A percentile compares a stretch with the other conserved stretches of the same genome.
These are phyloP conservation scores for Pyrenopolyporus hunteri DNA, from an alignment of 495 filamentous ascomycete genomes.

Conservation along the genomic window DNA sequence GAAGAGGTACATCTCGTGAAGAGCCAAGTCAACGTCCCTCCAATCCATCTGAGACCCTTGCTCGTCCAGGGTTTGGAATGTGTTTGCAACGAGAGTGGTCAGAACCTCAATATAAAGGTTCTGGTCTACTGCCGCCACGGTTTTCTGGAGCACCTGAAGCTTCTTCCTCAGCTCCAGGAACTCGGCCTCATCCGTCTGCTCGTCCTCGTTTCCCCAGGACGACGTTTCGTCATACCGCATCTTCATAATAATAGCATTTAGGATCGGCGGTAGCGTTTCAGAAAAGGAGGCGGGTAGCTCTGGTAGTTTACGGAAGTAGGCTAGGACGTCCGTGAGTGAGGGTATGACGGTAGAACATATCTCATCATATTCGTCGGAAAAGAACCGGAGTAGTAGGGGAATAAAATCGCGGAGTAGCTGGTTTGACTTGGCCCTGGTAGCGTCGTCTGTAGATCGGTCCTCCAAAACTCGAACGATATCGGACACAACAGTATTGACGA, in stretches of 20 bases:
- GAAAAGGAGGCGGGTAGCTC: constrained; percentile 70
- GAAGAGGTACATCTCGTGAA: constrained; percentile 96
- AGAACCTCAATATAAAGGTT: constrained; percentile 83
- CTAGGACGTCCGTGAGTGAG: constrained; percentile 86
- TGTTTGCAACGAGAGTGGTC: constrained; percentile 78
- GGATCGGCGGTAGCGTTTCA: constrained; percentile 79
- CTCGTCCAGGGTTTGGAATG: constrained; percentile 76
- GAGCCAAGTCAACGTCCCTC: constrained; percentile 93
- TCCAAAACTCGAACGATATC: constrained; percentile 84
- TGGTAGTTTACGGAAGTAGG: constrained; percentile 80
- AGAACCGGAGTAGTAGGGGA: constrained; percentile 85
- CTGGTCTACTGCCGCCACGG: constrained; percentile 83
- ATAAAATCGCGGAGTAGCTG: constrained; percentile 80
- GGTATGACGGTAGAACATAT: constrained; percentile 94
- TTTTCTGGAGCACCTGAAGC: constrained; percentile 88
- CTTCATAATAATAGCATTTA: constrained; percentile 90
- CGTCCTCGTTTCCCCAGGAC: constrained; percentile 91
- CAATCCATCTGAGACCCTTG: constrained; percentile 80
- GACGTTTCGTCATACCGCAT: constrained; percentile 97
- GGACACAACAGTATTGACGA: constrained; percentile 86
- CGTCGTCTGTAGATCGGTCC: constrained; percentile 57
- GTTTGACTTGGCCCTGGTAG: constrained; percentile 67
- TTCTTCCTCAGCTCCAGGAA: constrained; percentile 92
- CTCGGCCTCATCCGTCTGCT: constrained; percentile 96
- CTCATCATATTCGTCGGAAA: constrained; percentile 97